Percentiles rank a stretch among this genome's conserved stretches.
Evolutionary conservation across 176 grass and related monocot species (phyloP).

Genomic region (Cenchrus purpureus): DNA sequence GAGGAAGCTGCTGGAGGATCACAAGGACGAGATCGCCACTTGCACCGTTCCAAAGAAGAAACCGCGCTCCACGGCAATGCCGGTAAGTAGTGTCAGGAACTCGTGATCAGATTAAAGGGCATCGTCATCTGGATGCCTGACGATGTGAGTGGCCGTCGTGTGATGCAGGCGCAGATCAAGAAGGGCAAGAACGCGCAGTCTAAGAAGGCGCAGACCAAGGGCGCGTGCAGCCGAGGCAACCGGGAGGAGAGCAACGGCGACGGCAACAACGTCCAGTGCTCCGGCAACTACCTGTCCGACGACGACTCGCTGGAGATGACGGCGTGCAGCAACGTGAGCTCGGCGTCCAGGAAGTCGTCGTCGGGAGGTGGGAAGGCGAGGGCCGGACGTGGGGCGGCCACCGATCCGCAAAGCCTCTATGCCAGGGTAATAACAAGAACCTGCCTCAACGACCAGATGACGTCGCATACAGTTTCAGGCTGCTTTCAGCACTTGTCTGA

Average conservation of each 20-base stretch:
- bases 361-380: slow-evolving; percentile 59
- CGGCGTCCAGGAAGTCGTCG: slow-evolving; percentile 67
- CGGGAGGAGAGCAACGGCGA: slow-evolving; percentile 53
- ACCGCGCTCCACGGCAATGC: slow-evolving; percentile 21
- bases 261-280: slow-evolving; percentile 57
- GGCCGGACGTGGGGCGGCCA: slow-evolving; percentile 70
- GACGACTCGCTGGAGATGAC: slow-evolving; percentile 72
- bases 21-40: slow-evolving; percentile 41
- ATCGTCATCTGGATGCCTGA: slow-evolving; percentile 27
- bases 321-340: slow-evolving; percentile 54
- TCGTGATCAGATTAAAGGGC: neutral
- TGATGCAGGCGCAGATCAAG: slow-evolving; percentile 54
- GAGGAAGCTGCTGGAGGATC: slow-evolving; percentile 47
- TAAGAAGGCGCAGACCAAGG: slow-evolving; percentile 61
- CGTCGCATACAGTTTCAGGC: neutral
- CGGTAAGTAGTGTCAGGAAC: slow-evolving; percentile 40
- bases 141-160: neutral
- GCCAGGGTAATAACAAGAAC: slow-evolving; percentile 60
- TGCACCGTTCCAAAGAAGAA: slow-evolving; percentile 56
- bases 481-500: neutral
- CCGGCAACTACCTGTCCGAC: slow-evolving; percentile 65
- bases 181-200: slow-evolving; percentile 52
- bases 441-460: neutral
- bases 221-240: slow-evolving; percentile 40
- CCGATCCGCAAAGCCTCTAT: slow-evolving; percentile 88